phyloP scores from a whole-genome alignment of 1,284 basidiomycete genomes.

The Cryptococcus amylolentus region DNA sequence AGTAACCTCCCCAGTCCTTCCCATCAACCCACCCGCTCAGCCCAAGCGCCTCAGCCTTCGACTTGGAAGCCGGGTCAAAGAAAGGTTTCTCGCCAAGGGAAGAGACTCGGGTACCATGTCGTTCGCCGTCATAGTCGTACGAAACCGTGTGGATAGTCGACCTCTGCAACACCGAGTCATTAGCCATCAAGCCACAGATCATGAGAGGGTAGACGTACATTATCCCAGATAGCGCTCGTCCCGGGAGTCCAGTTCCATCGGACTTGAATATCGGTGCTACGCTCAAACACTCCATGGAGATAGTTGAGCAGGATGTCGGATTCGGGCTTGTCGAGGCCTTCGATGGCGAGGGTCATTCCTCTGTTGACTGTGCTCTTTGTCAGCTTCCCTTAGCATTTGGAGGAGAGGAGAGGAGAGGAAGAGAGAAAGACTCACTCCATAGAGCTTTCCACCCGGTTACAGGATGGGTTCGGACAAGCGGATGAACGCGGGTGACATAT shows the following conservation, averaged over 20 bases:
- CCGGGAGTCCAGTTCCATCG: conserved; percentile 45
- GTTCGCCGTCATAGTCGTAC: conserved; percentile 26
- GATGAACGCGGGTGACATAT: conserved; percentile 56
- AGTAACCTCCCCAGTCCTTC: conserved; percentile 4
- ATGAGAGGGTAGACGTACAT: conserved; percentile 5
- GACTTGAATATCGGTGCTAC: conserved; percentile 40
- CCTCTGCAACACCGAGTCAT: background rate
- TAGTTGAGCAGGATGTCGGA: conserved; percentile 34
- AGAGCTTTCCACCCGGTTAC: conserved; percentile 45
- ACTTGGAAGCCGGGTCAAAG: conserved; percentile 28
- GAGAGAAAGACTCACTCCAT: conserved; percentile 35
- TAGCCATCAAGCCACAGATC: background rate
- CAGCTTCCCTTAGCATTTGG: background rate
- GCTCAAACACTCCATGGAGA: conserved; percentile 38
- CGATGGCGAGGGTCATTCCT: conserved; percentile 31
- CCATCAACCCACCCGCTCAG: conserved; percentile 16
- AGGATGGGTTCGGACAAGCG: background rate
- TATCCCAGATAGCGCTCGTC: conserved; percentile 43
- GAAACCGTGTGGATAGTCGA: conserved; percentile 33
- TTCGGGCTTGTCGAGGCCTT: conserved; percentile 31
- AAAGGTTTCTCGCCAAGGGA: conserved; percentile 40
- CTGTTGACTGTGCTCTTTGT: conserved; percentile 54
- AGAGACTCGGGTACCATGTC: conserved; percentile 29
- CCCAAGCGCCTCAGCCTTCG: conserved; percentile 22
- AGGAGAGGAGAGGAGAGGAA: background rate